Evolutionary conservation across 345 rosid species (phyloP).

Genomic region (Hibiscus syriacus): DNA sequence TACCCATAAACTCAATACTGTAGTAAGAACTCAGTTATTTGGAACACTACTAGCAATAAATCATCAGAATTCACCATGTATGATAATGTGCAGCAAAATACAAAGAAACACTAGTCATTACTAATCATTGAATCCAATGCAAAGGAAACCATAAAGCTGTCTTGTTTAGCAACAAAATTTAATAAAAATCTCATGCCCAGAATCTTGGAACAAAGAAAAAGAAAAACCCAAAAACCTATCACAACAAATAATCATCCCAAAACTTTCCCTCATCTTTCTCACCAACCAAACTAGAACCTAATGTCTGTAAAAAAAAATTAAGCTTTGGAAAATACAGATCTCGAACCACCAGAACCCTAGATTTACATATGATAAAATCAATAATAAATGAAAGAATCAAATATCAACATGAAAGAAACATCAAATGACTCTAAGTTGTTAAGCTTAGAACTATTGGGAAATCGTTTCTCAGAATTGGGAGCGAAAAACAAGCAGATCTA

Average conservation of each 20-base stretch:
- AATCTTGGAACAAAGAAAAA: slow-evolving; percentile 1
- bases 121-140: not conserved
- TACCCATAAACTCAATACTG: not conserved
- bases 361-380: not conserved
- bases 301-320: slow-evolving; percentile 2
- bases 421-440: slow-evolving; percentile 6
- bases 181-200: not conserved
- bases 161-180: not conserved
- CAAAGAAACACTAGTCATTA: not conserved
- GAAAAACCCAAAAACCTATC: not conserved
- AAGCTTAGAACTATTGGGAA: not conserved
- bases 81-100: not conserved
- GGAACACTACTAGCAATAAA: not conserved
- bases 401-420: not conserved
- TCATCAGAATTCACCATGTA: not conserved
- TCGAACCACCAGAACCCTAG: slow-evolving; percentile 10
- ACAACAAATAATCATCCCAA: slow-evolving; percentile 6
- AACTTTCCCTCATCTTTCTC: slow-evolving; percentile 2
- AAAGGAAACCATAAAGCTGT: not conserved
- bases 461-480: not conserved
- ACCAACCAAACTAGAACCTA: slow-evolving; percentile 1
- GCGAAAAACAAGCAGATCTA: slow-evolving; percentile 16
- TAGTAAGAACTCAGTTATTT: not conserved
- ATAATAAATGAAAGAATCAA: not conserved
- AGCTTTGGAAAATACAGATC: slow-evolving; percentile 14